Percentiles rank a stretch among this genome's conserved stretches.
Conservation (phyloP, 2,329 filamentous ascomycete genomes). For the Metarhizium guizhouense region DNA sequence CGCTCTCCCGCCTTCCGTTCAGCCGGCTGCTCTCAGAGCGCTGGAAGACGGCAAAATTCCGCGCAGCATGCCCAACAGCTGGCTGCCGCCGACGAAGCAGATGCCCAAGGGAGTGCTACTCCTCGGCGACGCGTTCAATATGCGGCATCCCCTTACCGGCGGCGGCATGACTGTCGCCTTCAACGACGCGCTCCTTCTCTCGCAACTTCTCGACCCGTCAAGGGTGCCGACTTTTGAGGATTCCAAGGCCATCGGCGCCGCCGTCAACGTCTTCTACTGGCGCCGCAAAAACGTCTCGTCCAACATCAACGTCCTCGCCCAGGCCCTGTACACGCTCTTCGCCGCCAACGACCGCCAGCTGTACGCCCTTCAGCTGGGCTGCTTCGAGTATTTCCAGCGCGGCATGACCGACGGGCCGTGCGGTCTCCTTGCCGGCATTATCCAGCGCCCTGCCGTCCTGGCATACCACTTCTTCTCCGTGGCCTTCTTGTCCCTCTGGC, state of each 20-base stretch:
- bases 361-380: slow-evolving; percentile 74
- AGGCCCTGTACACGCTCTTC: slow-evolving; percentile 86
- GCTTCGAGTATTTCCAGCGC: slow-evolving; percentile 84
- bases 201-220: slow-evolving; percentile 62
- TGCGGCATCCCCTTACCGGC: slow-evolving; percentile 96
- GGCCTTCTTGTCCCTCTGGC: slow-evolving; percentile 78
- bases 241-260: slow-evolving; percentile 52
- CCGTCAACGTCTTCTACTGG: slow-evolving; percentile 78
- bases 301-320: slow-evolving; percentile 96
- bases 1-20: slow-evolving; percentile 61
- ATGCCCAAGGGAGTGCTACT: slow-evolving; percentile 57
- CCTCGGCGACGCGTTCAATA: slow-evolving; percentile 93
- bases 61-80: slow-evolving; percentile 88
- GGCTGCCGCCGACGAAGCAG: slow-evolving; percentile 67
- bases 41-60: slow-evolving; percentile 71
- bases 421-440: slow-evolving; percentile 72
- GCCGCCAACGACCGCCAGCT: slow-evolving; percentile 74
- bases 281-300: slow-evolving; percentile 69
- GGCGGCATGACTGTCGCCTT: slow-evolving; percentile 98
- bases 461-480: slow-evolving; percentile 94
- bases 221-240: slow-evolving; percentile 62
- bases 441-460: slow-evolving; percentile 67
- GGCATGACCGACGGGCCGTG: slow-evolving; percentile 70
- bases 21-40: slow-evolving; percentile 65
- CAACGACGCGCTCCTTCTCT: slow-evolving; percentile 77